Percentiles rank a stretch among this genome's conserved stretches.
Conservation (phyloP, 305 asterid genomes). For the Fraxinus angustifolia region DNA sequence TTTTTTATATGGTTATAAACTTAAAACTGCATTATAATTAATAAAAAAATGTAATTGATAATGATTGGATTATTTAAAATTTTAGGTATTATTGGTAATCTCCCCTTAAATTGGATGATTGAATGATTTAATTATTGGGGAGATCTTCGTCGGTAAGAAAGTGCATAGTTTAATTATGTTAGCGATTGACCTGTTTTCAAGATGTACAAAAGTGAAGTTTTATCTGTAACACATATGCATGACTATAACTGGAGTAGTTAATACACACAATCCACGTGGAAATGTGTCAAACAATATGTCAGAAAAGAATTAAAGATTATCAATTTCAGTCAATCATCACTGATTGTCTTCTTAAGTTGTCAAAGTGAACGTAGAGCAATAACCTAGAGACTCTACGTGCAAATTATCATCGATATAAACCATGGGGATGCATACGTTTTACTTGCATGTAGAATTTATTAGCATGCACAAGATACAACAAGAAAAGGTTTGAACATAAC, state of each 20-base stretch:
- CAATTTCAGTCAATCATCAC: background rate
- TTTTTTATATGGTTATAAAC: background rate
- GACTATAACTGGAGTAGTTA: background rate
- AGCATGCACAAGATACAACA: background rate
- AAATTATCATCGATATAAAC: background rate
- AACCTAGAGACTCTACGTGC: background rate
- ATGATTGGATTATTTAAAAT: background rate
- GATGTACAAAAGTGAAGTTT: background rate
- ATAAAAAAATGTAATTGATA: background rate
- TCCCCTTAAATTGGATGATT: background rate
- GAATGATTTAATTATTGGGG: background rate
- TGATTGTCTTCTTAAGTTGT: background rate
- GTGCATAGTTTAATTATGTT: background rate
- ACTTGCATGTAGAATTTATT: background rate
- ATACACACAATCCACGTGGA: background rate
- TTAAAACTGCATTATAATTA: background rate
- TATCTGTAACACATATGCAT: background rate
- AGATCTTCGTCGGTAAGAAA: background rate
- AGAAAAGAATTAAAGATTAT: background rate
- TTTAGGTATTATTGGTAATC: conserved; percentile 3
- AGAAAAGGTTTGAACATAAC: background rate
- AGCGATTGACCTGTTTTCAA: background rate
- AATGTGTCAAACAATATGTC: background rate
- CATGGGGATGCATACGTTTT: background rate
- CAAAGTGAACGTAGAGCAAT: background rate